Evolutionary conservation across 345 rosid genomes (phyloP).

Genomic region (Durio zibethinus): DNA sequence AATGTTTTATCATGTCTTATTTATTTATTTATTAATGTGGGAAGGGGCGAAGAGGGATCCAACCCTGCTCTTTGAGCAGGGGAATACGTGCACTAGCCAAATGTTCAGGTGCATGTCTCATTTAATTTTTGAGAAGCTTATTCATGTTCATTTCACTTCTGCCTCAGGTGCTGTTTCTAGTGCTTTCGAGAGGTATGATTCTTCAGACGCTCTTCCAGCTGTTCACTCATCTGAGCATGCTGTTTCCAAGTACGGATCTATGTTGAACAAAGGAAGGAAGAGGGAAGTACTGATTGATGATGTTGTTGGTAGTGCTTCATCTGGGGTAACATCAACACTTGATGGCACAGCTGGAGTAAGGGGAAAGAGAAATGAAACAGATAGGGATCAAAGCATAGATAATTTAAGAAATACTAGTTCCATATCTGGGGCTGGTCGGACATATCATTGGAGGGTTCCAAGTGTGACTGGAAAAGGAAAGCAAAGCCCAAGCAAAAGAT

Average conservation of each 20-base stretch:
- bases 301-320: slow-evolving; percentile 66
- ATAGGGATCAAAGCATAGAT: slow-evolving; percentile 42
- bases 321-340: slow-evolving; percentile 54
- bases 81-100: background rate
- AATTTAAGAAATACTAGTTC: slow-evolving; percentile 26
- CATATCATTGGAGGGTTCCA: slow-evolving; percentile 23
- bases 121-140: background rate
- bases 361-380: slow-evolving; percentile 55
- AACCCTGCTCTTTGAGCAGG: background rate
- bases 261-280: slow-evolving; percentile 33
- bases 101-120: background rate
- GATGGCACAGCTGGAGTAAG: slow-evolving; percentile 40
- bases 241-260: slow-evolving; percentile 16
- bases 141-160: slow-evolving; percentile 15
- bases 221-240: slow-evolving; percentile 22
- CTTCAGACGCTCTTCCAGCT: slow-evolving; percentile 24
- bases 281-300: slow-evolving; percentile 70
- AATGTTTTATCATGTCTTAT: background rate
- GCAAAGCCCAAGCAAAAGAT: slow-evolving; percentile 61
- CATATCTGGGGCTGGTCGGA: slow-evolving; percentile 23
- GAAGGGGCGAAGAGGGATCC: background rate
- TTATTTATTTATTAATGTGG: background rate
- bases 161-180: slow-evolving; percentile 71
- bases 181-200: slow-evolving; percentile 36
- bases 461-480: slow-evolving; percentile 41